Percentiles rank a stretch among this genome's conserved stretches.
Conservation (phyloP, 495 filamentous ascomycete species). For the Aspergillus cavernicola region DNA sequence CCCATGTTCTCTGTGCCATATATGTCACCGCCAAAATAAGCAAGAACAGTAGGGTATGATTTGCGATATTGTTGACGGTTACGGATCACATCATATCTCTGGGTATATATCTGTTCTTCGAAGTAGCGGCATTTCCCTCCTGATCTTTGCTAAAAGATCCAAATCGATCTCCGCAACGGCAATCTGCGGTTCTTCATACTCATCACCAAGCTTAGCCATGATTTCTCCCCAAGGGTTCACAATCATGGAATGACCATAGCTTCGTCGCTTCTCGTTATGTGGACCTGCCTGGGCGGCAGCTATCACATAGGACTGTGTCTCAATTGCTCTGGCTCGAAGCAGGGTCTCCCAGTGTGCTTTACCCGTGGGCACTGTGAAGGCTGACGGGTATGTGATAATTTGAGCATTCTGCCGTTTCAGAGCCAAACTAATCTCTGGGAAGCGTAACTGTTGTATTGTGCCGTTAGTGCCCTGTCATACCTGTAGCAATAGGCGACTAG, state of each 20-base stretch:
- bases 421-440: conserved; percentile 70
- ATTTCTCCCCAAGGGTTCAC: conserved; percentile 86
- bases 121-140: conserved; percentile 60
- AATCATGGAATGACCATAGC: conserved; percentile 88
- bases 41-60: conserved; percentile 1
- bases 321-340: conserved; percentile 78
- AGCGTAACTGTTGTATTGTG: conserved; percentile 53
- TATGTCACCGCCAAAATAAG: not conserved
- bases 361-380: conserved; percentile 87
- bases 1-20: not conserved
- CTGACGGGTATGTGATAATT: conserved; percentile 81
- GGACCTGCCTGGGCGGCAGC: conserved; percentile 80
- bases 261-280: conserved; percentile 75
- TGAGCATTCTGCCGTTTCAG: conserved; percentile 66
- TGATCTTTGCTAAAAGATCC: conserved; percentile 46
- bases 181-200: conserved; percentile 48
- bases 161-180: conserved; percentile 50
- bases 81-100: conserved; percentile 36
- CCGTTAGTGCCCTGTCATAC: not conserved
- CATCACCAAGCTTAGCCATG: conserved; percentile 57
- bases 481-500: not conserved
- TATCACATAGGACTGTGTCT: conserved; percentile 83
- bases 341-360: conserved; percentile 80
- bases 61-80: not conserved
- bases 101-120: conserved; percentile 63